Base-by-base conservation (phyloP, 257 asterid species). In the Lycium ferocissimum region DNA sequence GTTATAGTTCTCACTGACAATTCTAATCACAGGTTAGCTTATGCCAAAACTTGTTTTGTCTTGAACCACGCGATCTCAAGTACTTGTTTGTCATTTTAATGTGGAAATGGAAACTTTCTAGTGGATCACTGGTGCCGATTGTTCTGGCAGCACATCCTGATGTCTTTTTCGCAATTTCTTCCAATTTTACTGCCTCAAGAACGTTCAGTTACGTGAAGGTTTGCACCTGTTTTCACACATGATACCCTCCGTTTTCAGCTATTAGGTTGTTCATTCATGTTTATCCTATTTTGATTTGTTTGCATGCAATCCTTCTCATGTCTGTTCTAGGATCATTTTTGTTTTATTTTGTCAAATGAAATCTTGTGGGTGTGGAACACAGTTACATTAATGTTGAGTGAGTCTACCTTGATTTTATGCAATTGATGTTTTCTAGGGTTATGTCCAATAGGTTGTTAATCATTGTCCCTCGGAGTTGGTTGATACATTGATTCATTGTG, bases 51-150 rank as follows among this genome's bases (percentile, higher is more conserved):
- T 87, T 33, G 75, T 69, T 9, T 47, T 85, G 40, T 37, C 65
- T 62, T 84, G 67, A 53, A 17, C 35, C 56, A 18, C 49, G 13
- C 0, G 45, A 70, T 45, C 75, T 59, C 56, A 53, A 15, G 20
- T 79, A 26, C 4, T 88, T 83, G 73, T 45, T 66, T 86, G 71
- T 20, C 20, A 62, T 81, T 84, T 76, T 85, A 75, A 83, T 76
- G 35, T 81, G 56, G 49, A 66, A 80, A 35, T 78, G 87, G 89
- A 57, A 58, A 63, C 22, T 83, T 82, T 90, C 93, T 95, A 92
- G 99, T 90, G 99, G 99, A 81, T 90, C 97, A 3, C 86, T 94
- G 94, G 98, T 94, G 72, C 93, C 93, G 49, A 92, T 94, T 66
- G 94, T 65, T 65, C 43, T 15, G 43, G 90, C 96, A 45, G 87